These are phyloP conservation scores for Protea cynaroides DNA, from an alignment of 164 flowering plant genomes.

Conservation along the genomic window DNA sequence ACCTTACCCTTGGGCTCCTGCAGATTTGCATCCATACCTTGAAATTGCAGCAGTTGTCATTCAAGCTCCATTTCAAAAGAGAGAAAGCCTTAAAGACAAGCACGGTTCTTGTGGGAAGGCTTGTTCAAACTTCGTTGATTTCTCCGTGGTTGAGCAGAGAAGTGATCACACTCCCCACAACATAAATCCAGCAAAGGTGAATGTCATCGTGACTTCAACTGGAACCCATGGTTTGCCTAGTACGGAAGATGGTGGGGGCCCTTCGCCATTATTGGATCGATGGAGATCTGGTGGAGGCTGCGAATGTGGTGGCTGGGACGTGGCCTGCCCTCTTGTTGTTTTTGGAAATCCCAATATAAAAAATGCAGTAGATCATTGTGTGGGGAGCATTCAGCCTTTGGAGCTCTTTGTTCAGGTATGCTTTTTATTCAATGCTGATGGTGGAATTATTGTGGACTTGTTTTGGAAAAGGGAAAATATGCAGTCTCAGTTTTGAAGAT, in stretches of 20 bases:
- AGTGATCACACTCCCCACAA: constrained; percentile 11
- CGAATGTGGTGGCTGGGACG: constrained; percentile 99
- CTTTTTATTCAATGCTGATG: constrained; percentile 4
- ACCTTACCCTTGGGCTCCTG: constrained; percentile 39
- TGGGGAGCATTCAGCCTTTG: constrained; percentile 29
- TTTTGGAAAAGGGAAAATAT: not conserved
- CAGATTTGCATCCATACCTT: constrained; percentile 50
- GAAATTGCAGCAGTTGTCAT: constrained; percentile 76
- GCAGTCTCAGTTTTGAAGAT: not conserved
- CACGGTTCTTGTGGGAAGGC: constrained; percentile 19
- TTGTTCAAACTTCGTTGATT: constrained; percentile 21
- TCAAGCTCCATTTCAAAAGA: constrained; percentile 56
- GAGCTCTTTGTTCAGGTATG: constrained; percentile 74
- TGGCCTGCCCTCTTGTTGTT: constrained; percentile 73
- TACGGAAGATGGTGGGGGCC: constrained; percentile 34
- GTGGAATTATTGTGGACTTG: not conserved
- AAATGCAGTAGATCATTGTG: constrained; percentile 21
- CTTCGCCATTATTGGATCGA: constrained; percentile 70
- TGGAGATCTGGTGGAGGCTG: constrained; percentile 92
- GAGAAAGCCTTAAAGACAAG: constrained; percentile 54
- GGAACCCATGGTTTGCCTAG: constrained; percentile 78
- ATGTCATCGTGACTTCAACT: constrained; percentile 61
- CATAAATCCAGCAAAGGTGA: constrained; percentile 30
- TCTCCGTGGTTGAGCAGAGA: constrained; percentile 24
- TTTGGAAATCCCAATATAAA: constrained; percentile 31